Evolutionary conservation across 306 rosid species (phyloP).

Genomic region (Argentina anserina): DNA sequence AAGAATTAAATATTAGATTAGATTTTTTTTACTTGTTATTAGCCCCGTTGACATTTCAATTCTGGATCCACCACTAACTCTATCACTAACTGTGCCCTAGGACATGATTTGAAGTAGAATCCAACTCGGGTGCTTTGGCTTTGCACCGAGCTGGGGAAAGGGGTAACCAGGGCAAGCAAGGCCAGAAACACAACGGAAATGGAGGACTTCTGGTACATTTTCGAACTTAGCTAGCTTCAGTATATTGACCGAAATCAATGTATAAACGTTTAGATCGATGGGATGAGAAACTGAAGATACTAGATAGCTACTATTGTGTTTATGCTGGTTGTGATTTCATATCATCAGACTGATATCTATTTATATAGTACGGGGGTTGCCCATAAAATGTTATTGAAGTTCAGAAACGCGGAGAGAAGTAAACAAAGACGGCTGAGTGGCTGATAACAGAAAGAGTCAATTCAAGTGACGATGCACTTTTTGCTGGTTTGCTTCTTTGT

Average conservation of each 20-base stretch:
- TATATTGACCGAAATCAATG: too few species aligned
- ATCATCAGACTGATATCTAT: not conserved
- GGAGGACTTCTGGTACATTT: not conserved
- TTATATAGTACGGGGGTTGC: not conserved
- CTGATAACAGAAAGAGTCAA: not conserved
- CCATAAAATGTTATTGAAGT: not conserved
- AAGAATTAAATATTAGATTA: too few species aligned
- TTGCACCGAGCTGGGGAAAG: constrained; percentile 3
- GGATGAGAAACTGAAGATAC: not conserved
- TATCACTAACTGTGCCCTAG: constrained; percentile 8
- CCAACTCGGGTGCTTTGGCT: constrained; percentile 15
- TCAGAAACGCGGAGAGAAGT: not conserved
- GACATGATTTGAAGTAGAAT: constrained; percentile 17
- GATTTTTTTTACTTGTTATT: too few species aligned
- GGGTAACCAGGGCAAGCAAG: constrained; percentile 7
- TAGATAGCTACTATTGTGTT: not conserved
- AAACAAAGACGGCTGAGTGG: not conserved
- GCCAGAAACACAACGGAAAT: not conserved
- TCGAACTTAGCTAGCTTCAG: not conserved
- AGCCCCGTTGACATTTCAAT: too few species aligned
- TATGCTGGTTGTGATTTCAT: not conserved
- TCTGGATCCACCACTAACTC: too few species aligned
- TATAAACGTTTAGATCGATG: too few species aligned
- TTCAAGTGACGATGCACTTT: not conserved
- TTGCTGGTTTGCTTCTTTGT: not conserved